A percentile compares a stretch with the other conserved stretches of the same genome.
These are phyloP conservation scores for Phyllostachys edulis DNA, from an alignment of 176 grass and related monocot genomes.

Conservation along the genomic window DNA sequence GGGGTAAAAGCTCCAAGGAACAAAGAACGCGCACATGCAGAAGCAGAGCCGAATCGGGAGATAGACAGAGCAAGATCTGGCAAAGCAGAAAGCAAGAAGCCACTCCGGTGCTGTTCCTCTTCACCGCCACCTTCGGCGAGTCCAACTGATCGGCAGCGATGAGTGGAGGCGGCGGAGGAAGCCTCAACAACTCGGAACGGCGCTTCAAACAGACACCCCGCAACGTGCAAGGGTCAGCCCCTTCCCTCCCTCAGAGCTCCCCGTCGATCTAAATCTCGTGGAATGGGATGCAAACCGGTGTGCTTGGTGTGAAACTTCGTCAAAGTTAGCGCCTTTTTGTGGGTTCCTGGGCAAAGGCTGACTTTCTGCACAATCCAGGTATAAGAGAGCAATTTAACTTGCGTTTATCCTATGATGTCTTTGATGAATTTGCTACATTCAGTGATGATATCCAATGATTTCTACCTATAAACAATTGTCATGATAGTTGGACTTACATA, in stretches of 20 bases:
- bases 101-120: neutral
- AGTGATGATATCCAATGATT: no score
- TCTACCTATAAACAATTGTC: no score
- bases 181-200: conserved; percentile 61
- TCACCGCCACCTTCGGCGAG: neutral
- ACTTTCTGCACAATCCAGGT: no score
- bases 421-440: no score
- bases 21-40: no score
- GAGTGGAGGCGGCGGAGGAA: conserved; percentile 33
- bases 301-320: neutral
- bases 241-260: neutral
- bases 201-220: conserved; percentile 64
- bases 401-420: no score
- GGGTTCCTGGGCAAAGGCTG: neutral
- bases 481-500: no score
- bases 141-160: conserved; percentile 11
- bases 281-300: neutral
- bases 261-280: neutral
- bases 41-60: no score
- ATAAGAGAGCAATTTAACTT: no score
- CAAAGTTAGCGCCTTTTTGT: neutral
- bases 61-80: no score
- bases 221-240: conserved; percentile 58
- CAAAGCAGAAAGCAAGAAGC: no score
- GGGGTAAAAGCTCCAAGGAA: no score